Conservation (phyloP, 139 green algal species). For the Chlamydomonas schloesseri region DNA sequence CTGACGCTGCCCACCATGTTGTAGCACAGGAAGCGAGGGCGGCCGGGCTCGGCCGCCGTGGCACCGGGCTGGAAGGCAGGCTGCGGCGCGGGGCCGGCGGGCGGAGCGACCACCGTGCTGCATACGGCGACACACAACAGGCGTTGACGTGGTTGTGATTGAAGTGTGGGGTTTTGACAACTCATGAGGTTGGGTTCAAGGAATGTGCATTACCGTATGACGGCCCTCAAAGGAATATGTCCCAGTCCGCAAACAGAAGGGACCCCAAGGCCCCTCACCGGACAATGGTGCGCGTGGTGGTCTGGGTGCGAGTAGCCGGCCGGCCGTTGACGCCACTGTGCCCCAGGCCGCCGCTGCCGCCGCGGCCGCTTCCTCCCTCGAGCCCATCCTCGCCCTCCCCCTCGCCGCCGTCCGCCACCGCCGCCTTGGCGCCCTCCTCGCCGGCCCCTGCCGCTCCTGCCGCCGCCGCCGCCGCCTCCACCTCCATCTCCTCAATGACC, state of each 20-base stretch:
- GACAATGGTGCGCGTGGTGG: not conserved
- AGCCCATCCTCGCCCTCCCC: not conserved
- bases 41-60: slow-evolving; percentile 37
- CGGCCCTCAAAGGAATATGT: no score
- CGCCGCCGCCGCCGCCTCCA: not conserved
- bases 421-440: not conserved
- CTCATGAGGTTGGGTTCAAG: no score
- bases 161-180: no score
- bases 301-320: not conserved
- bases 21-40: slow-evolving; percentile 80
- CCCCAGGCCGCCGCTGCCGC: not conserved
- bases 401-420: not conserved
- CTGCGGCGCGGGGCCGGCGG: slow-evolving; percentile 59
- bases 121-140: no score
- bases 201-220: no score
- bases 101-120: slow-evolving; percentile 25
- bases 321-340: not conserved
- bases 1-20: slow-evolving; percentile 78
- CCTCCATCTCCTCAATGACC: not conserved
- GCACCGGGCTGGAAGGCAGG: slow-evolving; percentile 78
- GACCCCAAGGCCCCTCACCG: not conserved
- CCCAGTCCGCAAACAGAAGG: no score
- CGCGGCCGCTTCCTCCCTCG: not conserved
- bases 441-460: not conserved
- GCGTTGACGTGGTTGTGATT: no score